phyloP scores from a whole-genome alignment of 2,329 filamentous ascomycete species.

The Graphilbum fragrans region DNA sequence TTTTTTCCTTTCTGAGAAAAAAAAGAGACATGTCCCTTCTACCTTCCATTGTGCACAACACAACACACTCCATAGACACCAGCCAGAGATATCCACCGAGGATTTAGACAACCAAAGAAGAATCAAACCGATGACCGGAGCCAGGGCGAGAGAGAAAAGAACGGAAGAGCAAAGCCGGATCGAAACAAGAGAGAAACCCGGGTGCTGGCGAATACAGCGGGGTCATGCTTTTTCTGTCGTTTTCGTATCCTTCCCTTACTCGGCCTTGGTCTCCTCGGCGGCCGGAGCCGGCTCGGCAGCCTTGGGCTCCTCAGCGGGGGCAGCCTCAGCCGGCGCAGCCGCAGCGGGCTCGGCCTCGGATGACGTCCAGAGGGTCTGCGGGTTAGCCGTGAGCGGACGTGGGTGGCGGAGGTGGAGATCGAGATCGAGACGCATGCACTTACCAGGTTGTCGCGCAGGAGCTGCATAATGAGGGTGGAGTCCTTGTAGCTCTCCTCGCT shows the following conservation, averaged over 20 bases:
- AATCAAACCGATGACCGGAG: neutral
- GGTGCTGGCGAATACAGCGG: conserved; percentile 11
- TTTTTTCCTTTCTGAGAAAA: conserved; percentile 5
- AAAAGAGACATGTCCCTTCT: conserved; percentile 6
- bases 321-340: conserved; percentile 35
- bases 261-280: conserved; percentile 57
- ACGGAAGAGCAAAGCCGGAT: conserved; percentile 13
- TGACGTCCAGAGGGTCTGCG: conserved; percentile 94
- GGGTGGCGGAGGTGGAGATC: neutral
- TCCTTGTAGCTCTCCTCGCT: conserved; percentile 99
- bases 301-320: conserved; percentile 45
- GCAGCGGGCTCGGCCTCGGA: conserved; percentile 85
- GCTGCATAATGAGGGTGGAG: conserved; percentile 97
- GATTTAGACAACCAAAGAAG: conserved; percentile 25
- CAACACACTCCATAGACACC: conserved; percentile 57
- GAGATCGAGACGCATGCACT: conserved; percentile 14
- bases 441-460: conserved; percentile 93
- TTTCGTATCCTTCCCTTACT: conserved; percentile 59
- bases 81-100: conserved; percentile 29
- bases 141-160: neutral
- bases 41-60: conserved; percentile 36
- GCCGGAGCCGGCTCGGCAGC: conserved; percentile 38
- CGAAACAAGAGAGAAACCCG: conserved; percentile 9
- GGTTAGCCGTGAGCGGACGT: too few relatives aligned
- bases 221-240: conserved; percentile 35